Conservation (phyloP, 2,329 filamentous ascomycete species). For the Phaeosphaeriaceae sp. region DNA sequence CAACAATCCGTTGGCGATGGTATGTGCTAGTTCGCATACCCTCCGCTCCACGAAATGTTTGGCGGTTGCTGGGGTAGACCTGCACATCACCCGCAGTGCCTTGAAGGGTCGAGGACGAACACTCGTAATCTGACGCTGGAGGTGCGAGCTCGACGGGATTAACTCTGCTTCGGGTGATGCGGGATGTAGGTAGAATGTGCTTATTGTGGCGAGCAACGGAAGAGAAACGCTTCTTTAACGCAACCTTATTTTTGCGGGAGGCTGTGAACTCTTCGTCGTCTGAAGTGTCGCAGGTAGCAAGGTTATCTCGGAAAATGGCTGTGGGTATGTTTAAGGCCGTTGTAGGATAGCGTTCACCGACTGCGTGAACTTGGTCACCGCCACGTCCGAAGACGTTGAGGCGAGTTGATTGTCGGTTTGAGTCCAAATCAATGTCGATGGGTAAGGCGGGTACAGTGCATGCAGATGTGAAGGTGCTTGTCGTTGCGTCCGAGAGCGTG, state of each 20-base stretch:
- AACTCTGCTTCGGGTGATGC: slow-evolving; percentile 17
- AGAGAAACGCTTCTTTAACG: slow-evolving; percentile 31
- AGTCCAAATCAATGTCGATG: slow-evolving; percentile 16
- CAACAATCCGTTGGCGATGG: slow-evolving; percentile 26
- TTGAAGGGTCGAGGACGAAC: slow-evolving; percentile 22
- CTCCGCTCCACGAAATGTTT: slow-evolving; percentile 33
- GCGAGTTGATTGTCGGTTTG: slow-evolving; percentile 21
- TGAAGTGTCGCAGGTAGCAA: slow-evolving; percentile 31
- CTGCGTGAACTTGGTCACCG: slow-evolving; percentile 42
- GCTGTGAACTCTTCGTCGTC: slow-evolving; percentile 35
- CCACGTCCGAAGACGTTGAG: slow-evolving; percentile 31
- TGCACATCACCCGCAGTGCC: slow-evolving; percentile 23
- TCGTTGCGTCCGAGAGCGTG: slow-evolving; percentile 33
- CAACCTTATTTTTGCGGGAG: slow-evolving; percentile 29
- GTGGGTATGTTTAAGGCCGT: slow-evolving; percentile 53
- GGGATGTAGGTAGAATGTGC: slow-evolving; percentile 14
- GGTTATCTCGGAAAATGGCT: slow-evolving; percentile 31
- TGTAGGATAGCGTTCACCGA: slow-evolving; percentile 58
- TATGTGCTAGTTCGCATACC: slow-evolving; percentile 31
- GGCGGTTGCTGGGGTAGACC: slow-evolving; percentile 26
- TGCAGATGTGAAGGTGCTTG: slow-evolving; percentile 25
- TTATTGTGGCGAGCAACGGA: slow-evolving; percentile 23
- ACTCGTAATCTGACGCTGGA: slow-evolving; percentile 16
- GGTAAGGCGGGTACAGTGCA: slow-evolving; percentile 21
- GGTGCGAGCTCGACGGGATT: slow-evolving; percentile 20